Evolutionary conservation across 768 basidiomycete genomes (phyloP), one percentile per base, ranked within the genome.

Genomic region (Pleurotus sapidus): DNA sequence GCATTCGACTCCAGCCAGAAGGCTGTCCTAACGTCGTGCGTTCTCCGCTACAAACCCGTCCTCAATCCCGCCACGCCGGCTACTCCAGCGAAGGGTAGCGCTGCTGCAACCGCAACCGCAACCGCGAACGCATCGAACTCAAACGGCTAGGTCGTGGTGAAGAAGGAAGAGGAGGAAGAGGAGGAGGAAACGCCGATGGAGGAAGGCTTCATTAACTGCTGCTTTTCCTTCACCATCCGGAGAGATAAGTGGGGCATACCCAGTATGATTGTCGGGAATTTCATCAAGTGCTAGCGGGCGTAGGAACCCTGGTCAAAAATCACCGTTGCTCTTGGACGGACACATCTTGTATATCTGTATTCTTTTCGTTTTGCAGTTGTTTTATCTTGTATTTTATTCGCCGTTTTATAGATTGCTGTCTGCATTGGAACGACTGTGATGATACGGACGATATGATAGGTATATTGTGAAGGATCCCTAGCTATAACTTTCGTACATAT

Each of bases 1-100:
- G 94, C 93, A 0, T 95, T 95, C 61, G 91, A 95, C 72, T 87
- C 89, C n/a, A 81, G 78, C 2, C 93, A 95, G 71, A 95, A 96
- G 69, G 93, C 93, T 1, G 93, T 95, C 14, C 82, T 96, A 23
- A 96, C 94, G 20, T 93, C 92, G 8, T 96, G 93, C 67, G 91
- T 93, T 15, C 74, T 96, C 55, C 84, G 91, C 14, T 91, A 82
- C 67, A 92, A 89, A 64, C 91, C 92, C 0, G 64, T 77, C 3
- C 72, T 88, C 46, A 82, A 83, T 50, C 65, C 72, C 20, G 68
- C 74, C 1, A 70, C 64, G 20, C 60, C 74, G 20, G 47, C 69
- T n/a, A 63, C 63, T 27, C 59, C 60, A 39, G 64, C 62, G 27
- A 69, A 62, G 45, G 54, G 45, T 11, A 20, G 30, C 55, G 59